phyloP scores from a whole-genome alignment of 805 yeast genomes.

The Wickerhamomyces canadensis region DNA sequence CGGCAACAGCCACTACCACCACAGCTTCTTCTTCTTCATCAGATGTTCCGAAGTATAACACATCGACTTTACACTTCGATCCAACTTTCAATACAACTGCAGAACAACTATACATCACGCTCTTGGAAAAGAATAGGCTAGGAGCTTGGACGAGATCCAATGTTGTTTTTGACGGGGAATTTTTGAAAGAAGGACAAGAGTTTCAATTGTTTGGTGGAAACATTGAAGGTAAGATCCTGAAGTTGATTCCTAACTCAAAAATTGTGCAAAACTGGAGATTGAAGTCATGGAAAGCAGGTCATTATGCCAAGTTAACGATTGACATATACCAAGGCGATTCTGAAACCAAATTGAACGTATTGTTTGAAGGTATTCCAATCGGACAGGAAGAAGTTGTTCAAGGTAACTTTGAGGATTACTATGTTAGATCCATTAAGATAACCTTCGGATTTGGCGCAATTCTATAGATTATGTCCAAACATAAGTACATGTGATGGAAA shows the following conservation, averaged over 20 bases:
- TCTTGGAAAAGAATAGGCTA: conserved; percentile 70
- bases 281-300: conserved; percentile 82
- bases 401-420: conserved; percentile 82
- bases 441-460: conserved; percentile 97
- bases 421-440: conserved; percentile 80
- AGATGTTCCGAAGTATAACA: conserved; percentile 62
- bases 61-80: conserved; percentile 71
- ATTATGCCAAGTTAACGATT: conserved; percentile 64
- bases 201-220: conserved; percentile 85
- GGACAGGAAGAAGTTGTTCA: conserved; percentile 91
- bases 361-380: conserved; percentile 84
- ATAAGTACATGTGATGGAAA: too few species aligned
- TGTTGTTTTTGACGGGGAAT: conserved; percentile 48
- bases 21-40: conserved; percentile 14
- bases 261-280: conserved; percentile 84
- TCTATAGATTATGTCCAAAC: conserved; percentile 37
- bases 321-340: conserved; percentile 70
- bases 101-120: conserved; percentile 73
- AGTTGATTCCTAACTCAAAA: conserved; percentile 49
- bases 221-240: conserved; percentile 62
- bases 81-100: conserved; percentile 85
- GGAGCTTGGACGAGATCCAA: conserved; percentile 85
- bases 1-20: conserved; percentile 8
- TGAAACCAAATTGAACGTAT: conserved; percentile 76
- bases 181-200: conserved; percentile 45